A percentile compares a stretch with the other conserved stretches of the same genome.
Evolutionary conservation across 208 protist genomes (phyloP).

Genomic region (Vickermania spadyakhi): DNA sequence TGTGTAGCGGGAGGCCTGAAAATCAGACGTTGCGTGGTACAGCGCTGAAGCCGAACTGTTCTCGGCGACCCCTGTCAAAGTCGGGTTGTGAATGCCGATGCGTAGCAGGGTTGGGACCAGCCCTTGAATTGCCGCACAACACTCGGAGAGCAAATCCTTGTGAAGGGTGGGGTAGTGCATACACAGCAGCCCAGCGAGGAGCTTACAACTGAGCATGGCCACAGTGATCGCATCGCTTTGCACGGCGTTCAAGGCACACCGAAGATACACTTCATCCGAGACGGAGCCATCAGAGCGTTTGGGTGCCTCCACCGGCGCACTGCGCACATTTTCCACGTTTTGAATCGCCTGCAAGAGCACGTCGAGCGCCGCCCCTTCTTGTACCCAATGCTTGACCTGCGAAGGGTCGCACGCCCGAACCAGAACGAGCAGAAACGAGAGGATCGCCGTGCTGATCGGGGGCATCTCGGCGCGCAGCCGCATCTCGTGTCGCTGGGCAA

Average conservation of each 20-base stretch:
- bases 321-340: constrained; percentile 23
- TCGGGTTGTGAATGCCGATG: constrained; percentile 60
- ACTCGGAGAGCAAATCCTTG: background rate
- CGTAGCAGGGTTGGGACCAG: constrained; percentile 47
- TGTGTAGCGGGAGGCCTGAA: constrained; percentile 50
- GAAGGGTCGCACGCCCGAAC: constrained; percentile 9
- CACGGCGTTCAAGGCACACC: constrained; percentile 26
- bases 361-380: constrained; percentile 10
- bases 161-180: constrained; percentile 13
- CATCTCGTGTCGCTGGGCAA: background rate
- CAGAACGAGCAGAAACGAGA: constrained; percentile 25
- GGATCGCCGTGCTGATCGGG: constrained; percentile 17
- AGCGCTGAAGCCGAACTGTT: constrained; percentile 39
- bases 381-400: constrained; percentile 19
- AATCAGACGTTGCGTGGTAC: constrained; percentile 33
- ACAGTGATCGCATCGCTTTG: constrained; percentile 42
- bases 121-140: constrained; percentile 16
- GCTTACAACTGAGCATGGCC: constrained; percentile 50
- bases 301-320: constrained; percentile 49
- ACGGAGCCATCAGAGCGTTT: constrained; percentile 44
- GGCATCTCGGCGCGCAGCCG: constrained; percentile 11
- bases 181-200: constrained; percentile 40
- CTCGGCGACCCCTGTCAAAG: constrained; percentile 19
- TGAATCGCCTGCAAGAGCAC: constrained; percentile 24
- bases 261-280: constrained; percentile 75